Percentiles rank a stretch among this genome's conserved stretches.
Evolutionary conservation across 306 rosid genomes (phyloP).

Genomic region (Pterocarpus santalinus): DNA sequence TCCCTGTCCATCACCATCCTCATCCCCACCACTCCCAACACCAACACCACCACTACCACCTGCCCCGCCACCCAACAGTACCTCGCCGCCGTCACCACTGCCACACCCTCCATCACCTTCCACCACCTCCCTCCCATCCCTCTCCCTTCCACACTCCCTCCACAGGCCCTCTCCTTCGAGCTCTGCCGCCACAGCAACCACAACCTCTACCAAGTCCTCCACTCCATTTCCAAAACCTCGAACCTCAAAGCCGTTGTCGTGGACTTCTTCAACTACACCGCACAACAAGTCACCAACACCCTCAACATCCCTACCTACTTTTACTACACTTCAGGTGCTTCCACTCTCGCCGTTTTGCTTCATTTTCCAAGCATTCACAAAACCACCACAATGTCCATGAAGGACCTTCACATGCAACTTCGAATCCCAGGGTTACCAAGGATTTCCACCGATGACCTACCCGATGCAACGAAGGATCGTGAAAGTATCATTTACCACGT

Average conservation of each 20-base stretch:
- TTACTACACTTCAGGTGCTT: conserved; percentile 51
- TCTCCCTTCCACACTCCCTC: background rate
- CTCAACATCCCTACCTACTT: conserved; percentile 54
- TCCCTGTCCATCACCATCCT: conserved; percentile 52
- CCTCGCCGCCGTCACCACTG: conserved; percentile 49
- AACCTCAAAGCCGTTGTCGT: conserved; percentile 53
- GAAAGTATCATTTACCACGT: background rate
- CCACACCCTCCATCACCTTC: conserved; percentile 47
- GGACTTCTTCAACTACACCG: conserved; percentile 51
- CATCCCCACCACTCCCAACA: conserved; percentile 46
- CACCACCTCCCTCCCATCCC: conserved; percentile 39
- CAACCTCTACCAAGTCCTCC: conserved; percentile 1
- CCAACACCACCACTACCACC: no score
- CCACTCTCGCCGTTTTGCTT: conserved; percentile 28
- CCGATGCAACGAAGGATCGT: background rate
- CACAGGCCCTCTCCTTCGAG: conserved; percentile 19
- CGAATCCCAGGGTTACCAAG: conserved; percentile 44
- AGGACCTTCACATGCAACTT: conserved; percentile 27
- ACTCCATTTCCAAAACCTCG: conserved; percentile 26
- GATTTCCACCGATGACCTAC: background rate
- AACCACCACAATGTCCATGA: conserved; percentile 30
- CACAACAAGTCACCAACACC: conserved; percentile 17
- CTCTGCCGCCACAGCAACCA: conserved; percentile 16
- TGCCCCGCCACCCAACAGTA: conserved; percentile 43
- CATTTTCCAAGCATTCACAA: conserved; percentile 28